These are phyloP conservation scores for Cyclotella baltica DNA, from an alignment of 108 stramenopile genomes.

Conservation along the genomic window DNA sequence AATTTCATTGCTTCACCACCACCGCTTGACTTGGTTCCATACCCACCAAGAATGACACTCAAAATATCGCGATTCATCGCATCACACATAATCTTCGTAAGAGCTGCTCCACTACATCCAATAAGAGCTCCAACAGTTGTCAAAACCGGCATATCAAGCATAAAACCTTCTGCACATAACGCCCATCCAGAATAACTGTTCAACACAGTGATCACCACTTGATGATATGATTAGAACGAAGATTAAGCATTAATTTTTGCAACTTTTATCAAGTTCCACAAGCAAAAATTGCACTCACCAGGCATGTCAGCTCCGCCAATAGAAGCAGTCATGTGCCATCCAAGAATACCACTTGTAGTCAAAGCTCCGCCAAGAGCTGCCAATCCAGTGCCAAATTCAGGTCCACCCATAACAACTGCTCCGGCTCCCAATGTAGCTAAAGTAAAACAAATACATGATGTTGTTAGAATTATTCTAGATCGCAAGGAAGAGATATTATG, in stretches of 20 bases:
- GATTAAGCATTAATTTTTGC: not conserved
- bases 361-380: slow-evolving; percentile 87
- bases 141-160: slow-evolving; percentile 98
- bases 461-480: too few relatives aligned
- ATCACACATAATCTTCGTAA: slow-evolving; percentile 99
- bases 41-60: slow-evolving; percentile 96
- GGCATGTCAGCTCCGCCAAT: slow-evolving; percentile 99
- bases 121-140: slow-evolving; percentile 99
- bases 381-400: slow-evolving; percentile 78
- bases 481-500: not conserved
- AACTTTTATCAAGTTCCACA: not conserved
- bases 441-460: not conserved
- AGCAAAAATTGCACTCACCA: not conserved
- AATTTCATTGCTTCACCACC: slow-evolving; percentile 91
- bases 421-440: slow-evolving; percentile 87
- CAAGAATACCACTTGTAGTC: slow-evolving; percentile 88
- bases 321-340: slow-evolving; percentile 95
- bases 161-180: slow-evolving; percentile 99
- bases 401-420: slow-evolving; percentile 82
- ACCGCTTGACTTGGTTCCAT: slow-evolving; percentile 88
- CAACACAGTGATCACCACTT: slow-evolving; percentile 97
- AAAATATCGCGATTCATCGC: slow-evolving; percentile 98
- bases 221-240: not conserved
- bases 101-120: slow-evolving; percentile 98
- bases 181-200: slow-evolving; percentile 97